Conservation (phyloP, 768 basidiomycete genomes). For the Russula compacta region DNA sequence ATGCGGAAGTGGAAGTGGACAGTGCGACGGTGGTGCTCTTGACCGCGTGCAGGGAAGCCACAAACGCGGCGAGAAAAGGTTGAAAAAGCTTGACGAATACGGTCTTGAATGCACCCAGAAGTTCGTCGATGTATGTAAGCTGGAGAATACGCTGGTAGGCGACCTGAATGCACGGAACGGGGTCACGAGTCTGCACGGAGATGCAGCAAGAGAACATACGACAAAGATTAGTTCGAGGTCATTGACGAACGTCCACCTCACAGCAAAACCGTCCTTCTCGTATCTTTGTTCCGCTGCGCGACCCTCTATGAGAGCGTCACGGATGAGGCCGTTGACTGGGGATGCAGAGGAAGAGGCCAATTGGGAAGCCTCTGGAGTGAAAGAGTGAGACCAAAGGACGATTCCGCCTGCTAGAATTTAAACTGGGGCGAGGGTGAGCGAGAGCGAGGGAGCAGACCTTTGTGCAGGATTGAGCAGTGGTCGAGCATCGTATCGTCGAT, state of each 20-base stretch:
- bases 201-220: conserved; percentile 38
- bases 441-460: conserved; percentile 41
- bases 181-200: neutral
- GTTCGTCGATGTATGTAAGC: conserved; percentile 86
- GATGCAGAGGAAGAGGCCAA: conserved; percentile 63
- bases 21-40: conserved; percentile 33
- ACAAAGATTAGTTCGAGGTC: conserved; percentile 96
- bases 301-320: conserved; percentile 88
- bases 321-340: conserved; percentile 81
- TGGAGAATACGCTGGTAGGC: conserved; percentile 96
- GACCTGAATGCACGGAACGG: conserved; percentile 42
- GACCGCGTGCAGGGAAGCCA: conserved; percentile 69
- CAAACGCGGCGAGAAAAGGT: conserved; percentile 74
- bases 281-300: conserved; percentile 73
- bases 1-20: conserved; percentile 29
- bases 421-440: neutral
- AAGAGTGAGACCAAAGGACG: conserved; percentile 91
- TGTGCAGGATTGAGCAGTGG: conserved; percentile 92
- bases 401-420: conserved; percentile 56
- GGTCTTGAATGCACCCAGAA: conserved; percentile 68
- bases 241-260: conserved; percentile 93
- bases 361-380: conserved; percentile 76
- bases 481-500: conserved; percentile 59
- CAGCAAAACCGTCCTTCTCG: conserved; percentile 89
- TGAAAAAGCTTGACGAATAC: conserved; percentile 84